phyloP scores from a whole-genome alignment of 2,329 filamentous ascomycete species.

The Colletotrichum sp. region DNA sequence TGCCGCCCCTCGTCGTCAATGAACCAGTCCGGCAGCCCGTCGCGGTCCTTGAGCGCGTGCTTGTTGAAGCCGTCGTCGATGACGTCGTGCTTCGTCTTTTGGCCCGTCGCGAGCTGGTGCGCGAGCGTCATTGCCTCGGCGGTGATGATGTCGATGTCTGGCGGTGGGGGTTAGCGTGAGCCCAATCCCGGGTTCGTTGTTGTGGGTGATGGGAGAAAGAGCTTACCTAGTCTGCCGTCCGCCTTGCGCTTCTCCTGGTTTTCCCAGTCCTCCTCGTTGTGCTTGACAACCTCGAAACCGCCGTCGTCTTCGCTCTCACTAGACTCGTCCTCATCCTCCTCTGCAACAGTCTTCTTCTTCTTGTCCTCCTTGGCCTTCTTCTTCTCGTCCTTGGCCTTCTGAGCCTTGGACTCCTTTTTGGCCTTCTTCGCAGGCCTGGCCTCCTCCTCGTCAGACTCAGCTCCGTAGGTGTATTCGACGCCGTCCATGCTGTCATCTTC shows the following conservation, averaged over 20 bases:
- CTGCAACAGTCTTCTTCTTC: conserved; percentile 47
- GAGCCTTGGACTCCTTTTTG: conserved; percentile 34
- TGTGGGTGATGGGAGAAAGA: background rate
- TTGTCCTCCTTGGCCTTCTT: conserved; percentile 34
- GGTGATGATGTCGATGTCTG: conserved; percentile 98
- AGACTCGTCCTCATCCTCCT: conserved; percentile 26
- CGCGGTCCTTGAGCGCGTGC: conserved; percentile 85
- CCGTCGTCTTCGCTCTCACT: conserved; percentile 42
- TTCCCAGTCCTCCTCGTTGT: conserved; percentile 66
- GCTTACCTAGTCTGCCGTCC: conserved; percentile 65
- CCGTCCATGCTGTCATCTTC: conserved; percentile 35
- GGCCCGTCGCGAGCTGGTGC: conserved; percentile 85
- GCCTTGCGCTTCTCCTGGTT: conserved; percentile 65
- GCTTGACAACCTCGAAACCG: conserved; percentile 68
- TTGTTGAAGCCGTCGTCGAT: conserved; percentile 95
- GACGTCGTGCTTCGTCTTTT: conserved; percentile 79
- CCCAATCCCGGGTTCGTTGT: background rate
- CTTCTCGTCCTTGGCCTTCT: conserved; percentile 19
- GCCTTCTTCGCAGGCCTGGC: conserved; percentile 16
- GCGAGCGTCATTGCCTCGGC: conserved; percentile 98
- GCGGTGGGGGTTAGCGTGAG: conserved; percentile 23
- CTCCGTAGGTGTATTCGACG: conserved; percentile 27
- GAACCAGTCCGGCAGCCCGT: conserved; percentile 97
- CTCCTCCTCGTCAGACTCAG: conserved; percentile 7
- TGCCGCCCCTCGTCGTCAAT: conserved; percentile 88